A percentile compares a stretch with the other conserved stretches of the same genome.
phyloP scores from a whole-genome alignment of 306 rosid species.

The Myrica gale region DNA sequence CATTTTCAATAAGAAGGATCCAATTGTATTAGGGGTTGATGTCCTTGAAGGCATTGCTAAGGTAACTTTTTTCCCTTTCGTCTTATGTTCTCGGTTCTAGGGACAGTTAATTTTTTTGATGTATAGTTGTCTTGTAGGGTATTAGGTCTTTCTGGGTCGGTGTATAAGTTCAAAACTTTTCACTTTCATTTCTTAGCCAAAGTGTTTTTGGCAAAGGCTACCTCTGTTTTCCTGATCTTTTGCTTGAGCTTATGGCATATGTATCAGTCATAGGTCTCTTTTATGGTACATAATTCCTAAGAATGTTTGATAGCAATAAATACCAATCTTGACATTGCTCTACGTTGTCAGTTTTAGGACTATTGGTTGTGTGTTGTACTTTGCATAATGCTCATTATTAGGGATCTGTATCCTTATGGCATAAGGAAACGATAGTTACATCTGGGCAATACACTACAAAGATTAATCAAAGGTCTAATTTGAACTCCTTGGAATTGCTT shows the following conservation, averaged over 20 bases:
- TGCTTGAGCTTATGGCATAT: background rate
- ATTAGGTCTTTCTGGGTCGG: background rate
- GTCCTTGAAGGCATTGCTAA: constrained; percentile 82
- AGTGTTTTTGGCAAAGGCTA: background rate
- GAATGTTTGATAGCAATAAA: background rate
- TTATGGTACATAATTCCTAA: background rate
- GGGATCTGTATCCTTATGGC: too few species aligned
- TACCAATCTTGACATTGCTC: background rate
- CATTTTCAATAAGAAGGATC: constrained; percentile 93
- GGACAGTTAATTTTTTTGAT: constrained; percentile 3
- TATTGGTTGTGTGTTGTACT: background rate
- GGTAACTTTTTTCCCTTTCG: constrained; percentile 44
- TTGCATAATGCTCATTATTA: background rate
- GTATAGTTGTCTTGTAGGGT: background rate
- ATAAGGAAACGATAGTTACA: too few species aligned
- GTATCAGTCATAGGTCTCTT: background rate
- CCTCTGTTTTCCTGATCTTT: background rate
- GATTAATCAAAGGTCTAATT: too few species aligned
- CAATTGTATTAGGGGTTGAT: constrained; percentile 95
- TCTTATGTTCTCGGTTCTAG: background rate
- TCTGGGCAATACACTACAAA: too few species aligned
- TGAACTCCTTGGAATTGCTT: too few species aligned
- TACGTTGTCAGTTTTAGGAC: background rate
- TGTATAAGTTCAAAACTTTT: background rate
- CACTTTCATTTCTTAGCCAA: background rate